Evolutionary conservation across 768 basidiomycete species (phyloP).

Genomic region (Podaxis sp.): DNA sequence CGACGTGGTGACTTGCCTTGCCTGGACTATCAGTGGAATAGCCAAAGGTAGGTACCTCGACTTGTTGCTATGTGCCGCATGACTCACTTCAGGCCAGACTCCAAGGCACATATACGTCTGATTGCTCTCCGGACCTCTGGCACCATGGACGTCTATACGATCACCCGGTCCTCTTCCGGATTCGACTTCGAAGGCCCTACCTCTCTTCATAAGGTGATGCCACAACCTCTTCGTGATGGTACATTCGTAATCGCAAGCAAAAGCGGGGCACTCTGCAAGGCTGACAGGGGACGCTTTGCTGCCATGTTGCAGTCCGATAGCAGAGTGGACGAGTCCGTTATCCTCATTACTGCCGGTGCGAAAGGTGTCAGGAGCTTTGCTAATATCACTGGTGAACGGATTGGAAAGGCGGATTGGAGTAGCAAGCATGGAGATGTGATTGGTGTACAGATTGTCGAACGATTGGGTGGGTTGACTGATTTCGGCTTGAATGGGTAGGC

Average conservation of each 20-base stretch:
- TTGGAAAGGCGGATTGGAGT: constrained; percentile 68
- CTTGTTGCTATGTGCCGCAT: background rate
- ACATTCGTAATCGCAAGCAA: constrained; percentile 57
- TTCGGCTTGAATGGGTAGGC: constrained; percentile 7
- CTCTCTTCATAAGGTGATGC: constrained; percentile 38
- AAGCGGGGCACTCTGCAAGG: constrained; percentile 44
- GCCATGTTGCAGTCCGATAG: constrained; percentile 28
- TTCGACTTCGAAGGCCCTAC: constrained; percentile 36
- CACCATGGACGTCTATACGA: constrained; percentile 55
- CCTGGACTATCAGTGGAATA: constrained; percentile 65
- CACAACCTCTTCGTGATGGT: constrained; percentile 45
- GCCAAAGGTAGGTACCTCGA: constrained; percentile 44
- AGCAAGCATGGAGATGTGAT: constrained; percentile 50
- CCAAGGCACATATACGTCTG: constrained; percentile 53
- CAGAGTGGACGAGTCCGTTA: constrained; percentile 28
- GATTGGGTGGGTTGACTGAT: constrained; percentile 44
- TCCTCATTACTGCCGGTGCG: constrained; percentile 49
- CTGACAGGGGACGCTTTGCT: constrained; percentile 44
- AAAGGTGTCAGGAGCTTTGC: constrained; percentile 58
- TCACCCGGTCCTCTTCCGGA: constrained; percentile 36
- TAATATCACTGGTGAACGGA: constrained; percentile 63
- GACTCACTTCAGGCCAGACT: constrained; percentile 31
- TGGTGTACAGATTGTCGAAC: constrained; percentile 55
- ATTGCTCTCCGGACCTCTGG: constrained; percentile 63
- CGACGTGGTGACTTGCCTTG: constrained; percentile 52